Evolutionary conservation across 371 early-diverging fungal genomes (phyloP).

Genomic region (Mucor velutinosus): DNA sequence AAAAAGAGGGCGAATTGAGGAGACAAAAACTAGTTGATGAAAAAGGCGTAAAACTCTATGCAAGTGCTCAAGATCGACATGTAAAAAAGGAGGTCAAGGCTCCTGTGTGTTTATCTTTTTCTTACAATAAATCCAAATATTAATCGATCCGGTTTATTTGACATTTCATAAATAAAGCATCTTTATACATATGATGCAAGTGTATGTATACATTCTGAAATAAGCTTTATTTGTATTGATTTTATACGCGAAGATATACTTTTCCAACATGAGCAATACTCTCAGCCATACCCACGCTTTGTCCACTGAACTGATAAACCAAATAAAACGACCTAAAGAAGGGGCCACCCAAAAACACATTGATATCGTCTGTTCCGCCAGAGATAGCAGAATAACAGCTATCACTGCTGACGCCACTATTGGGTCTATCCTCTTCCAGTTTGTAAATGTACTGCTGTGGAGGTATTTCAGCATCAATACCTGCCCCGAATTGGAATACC

Average conservation of each 20-base stretch:
- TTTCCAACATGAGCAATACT: slow-evolving; percentile 14
- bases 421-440: neutral
- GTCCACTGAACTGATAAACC: slow-evolving; percentile 14
- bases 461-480: slow-evolving; percentile 29
- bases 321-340: slow-evolving; percentile 41
- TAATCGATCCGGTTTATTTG: too few species aligned
- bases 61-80: slow-evolving; percentile 1
- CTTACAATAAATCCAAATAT: neutral
- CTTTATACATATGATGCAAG: too few species aligned
- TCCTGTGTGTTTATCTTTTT: neutral
- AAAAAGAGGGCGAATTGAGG: neutral
- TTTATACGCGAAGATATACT: neutral
- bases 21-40: neutral
- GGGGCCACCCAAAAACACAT: slow-evolving; percentile 35
- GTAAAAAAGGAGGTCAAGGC: neutral
- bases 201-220: too few species aligned
- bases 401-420: neutral
- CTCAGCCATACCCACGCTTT: slow-evolving; percentile 20
- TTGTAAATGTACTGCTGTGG: slow-evolving; percentile 30
- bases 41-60: neutral
- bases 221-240: neutral
- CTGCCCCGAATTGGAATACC: slow-evolving; percentile 21
- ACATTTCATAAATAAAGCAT: too few species aligned
- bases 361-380: slow-evolving; percentile 15
- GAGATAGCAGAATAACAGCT: slow-evolving; percentile 30